phyloP scores from a whole-genome alignment of 148 eudicot genomes.

The Dysphania ambrosioides region DNA sequence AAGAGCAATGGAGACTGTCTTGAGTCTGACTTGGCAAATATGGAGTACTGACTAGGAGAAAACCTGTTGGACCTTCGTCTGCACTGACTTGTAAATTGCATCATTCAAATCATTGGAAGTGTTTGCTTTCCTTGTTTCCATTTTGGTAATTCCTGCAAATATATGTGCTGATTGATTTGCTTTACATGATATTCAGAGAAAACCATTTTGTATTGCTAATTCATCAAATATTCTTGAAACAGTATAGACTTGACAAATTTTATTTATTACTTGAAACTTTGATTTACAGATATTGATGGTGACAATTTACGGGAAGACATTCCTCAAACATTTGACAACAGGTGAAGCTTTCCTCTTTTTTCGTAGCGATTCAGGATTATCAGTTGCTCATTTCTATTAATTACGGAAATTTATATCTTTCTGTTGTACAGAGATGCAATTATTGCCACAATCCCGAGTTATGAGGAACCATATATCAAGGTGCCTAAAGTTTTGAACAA shows the following conservation, averaged over 20 bases:
- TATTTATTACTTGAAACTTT: neutral
- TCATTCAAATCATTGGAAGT: neutral
- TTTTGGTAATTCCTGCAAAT: too few species aligned
- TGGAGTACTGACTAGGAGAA: neutral
- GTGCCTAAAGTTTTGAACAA: conserved; percentile 87
- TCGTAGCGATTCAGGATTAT: neutral
- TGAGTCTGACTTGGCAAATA: neutral
- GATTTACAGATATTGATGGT: conserved; percentile 63
- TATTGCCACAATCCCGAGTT: conserved; percentile 66
- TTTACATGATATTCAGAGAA: neutral
- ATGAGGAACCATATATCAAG: conserved; percentile 79
- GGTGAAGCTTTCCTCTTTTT: conserved; percentile 35
- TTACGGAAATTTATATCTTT: neutral
- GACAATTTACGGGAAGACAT: conserved; percentile 66
- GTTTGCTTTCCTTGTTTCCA: too few species aligned
- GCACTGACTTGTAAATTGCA: neutral
- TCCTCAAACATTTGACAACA: conserved; percentile 69
- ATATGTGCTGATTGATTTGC: too few species aligned
- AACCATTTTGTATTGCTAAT: too few species aligned
- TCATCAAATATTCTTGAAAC: neutral
- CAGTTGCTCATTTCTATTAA: neutral
- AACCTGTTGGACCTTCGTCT: neutral
- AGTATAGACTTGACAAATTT: neutral
- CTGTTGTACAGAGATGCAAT: conserved; percentile 59
- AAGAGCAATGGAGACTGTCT: neutral